phyloP scores from a whole-genome alignment of 805 yeast species.

The Nakazawaea wickerhamii region DNA sequence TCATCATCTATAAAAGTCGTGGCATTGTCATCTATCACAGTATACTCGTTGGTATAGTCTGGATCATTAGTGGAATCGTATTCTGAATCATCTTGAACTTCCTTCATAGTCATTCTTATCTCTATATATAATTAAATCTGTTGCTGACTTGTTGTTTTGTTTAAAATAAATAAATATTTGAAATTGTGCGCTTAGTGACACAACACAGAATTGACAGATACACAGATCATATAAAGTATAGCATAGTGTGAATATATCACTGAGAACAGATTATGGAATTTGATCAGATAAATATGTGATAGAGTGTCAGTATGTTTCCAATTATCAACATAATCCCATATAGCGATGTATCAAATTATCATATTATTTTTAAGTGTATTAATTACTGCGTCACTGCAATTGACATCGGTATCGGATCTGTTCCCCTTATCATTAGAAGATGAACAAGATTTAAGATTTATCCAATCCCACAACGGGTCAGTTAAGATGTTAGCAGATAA shows the following conservation, averaged over 20 bases:
- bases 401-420: not conserved
- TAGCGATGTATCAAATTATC: not conserved
- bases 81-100: slow-evolving; percentile 4
- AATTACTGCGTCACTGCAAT: not conserved
- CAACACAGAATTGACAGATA: too few species aligned
- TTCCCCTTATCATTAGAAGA: not conserved
- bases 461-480: not conserved
- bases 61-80: slow-evolving; percentile 12
- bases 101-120: not conserved
- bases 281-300: too few species aligned
- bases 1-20: slow-evolving; percentile 12
- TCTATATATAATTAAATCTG: too few species aligned
- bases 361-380: not conserved
- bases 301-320: too few species aligned
- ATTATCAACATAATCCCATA: too few species aligned
- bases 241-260: too few species aligned
- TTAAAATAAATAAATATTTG: too few species aligned
- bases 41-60: slow-evolving; percentile 7
- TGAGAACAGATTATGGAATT: too few species aligned
- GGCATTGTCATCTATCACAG: slow-evolving; percentile 6
- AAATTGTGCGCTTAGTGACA: too few species aligned
- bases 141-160: too few species aligned
- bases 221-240: too few species aligned
- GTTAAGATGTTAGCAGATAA: not conserved
- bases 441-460: not conserved